Percentiles rank a stretch among this genome's conserved stretches.
These are phyloP conservation scores for Meyerozyma sp. DNA, from an alignment of 1,139 yeast species.

Conservation along the genomic window DNA sequence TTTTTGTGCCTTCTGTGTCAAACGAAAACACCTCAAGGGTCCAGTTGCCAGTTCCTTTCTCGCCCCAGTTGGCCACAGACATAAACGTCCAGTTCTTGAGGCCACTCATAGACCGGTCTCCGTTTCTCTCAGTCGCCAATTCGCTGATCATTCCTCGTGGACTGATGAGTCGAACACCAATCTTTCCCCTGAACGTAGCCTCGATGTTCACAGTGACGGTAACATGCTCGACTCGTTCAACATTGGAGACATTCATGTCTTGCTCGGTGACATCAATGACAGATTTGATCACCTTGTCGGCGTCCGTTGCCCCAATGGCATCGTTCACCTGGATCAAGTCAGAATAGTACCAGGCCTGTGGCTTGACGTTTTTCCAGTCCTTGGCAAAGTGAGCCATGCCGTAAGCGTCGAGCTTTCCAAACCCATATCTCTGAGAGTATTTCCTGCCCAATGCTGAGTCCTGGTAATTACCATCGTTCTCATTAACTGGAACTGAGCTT, in stretches of 20 bases:
- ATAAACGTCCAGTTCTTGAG: constrained; percentile 85
- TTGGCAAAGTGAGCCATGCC: constrained; percentile 68
- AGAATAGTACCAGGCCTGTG: constrained; percentile 78
- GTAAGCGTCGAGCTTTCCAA: constrained; percentile 87
- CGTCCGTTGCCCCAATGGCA: constrained; percentile 17
- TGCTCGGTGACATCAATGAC: constrained; percentile 44
- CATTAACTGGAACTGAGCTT: constrained; percentile 66
- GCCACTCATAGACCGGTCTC: constrained; percentile 56
- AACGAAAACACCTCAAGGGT: constrained; percentile 49
- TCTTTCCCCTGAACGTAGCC: constrained; percentile 64
- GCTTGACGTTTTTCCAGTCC: constrained; percentile 79
- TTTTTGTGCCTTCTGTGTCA: constrained; percentile 14
- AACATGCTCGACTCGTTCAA: constrained; percentile 79
- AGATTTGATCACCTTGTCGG: constrained; percentile 29
- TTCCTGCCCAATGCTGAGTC: constrained; percentile 51
- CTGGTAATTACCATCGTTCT: constrained; percentile 69
- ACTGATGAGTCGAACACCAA: constrained; percentile 60
- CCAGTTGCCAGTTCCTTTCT: constrained; percentile 81
- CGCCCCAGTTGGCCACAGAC: constrained; percentile 99
- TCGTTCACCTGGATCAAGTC: constrained; percentile 32
- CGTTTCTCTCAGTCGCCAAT: constrained; percentile 64
- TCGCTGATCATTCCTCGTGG: constrained; percentile 74
- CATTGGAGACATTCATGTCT: constrained; percentile 49
- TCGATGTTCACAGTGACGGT: constrained; percentile 73
- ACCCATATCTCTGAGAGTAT: constrained; percentile 87